Base-by-base conservation (phyloP, 345 rosid species). In the Moricandia moricandioides region DNA sequence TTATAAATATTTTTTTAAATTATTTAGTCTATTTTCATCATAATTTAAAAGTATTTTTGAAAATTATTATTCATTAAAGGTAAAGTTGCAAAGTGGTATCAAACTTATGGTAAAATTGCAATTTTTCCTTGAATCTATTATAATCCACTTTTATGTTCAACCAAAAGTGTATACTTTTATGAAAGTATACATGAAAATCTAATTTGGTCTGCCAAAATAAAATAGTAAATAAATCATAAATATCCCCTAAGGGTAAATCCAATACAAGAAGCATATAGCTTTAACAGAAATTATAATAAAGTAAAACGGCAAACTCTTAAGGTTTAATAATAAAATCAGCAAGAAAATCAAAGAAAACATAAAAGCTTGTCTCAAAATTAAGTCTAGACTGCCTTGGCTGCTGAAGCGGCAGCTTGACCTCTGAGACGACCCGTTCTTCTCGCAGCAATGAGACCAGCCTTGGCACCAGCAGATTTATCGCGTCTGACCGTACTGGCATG, bases 401-500 rank as follows among this genome's bases (percentile, higher is more conserved):
- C 86, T 24, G 82, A 45, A 2, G 78, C 86, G 9, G 92, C 89
- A 26, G 88, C 92, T 70, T 83, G 86, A 72, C 92, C 92, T 74
- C 88, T 76, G 47, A 71, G 88, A 69, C 88, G 86, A 81, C 92
- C 92, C 26, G 88, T 86, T 65, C 90, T 88, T 81, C 88, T 79
- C 0, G 92, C 90, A 45, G 70, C 93, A 80, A 86, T 85, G 37
- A 72, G 93, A 79, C 90, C 93, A 78, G 69, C 85, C 84, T 88
- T 88, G 10, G 81, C 83, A 0, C 90, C 93, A 37, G 90, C 83
- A 51, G 90, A 64, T 4, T 71, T 85, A 82, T 85, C 85, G 1
- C 90, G 86, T 26, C 82, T 79, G 62, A 86, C 89, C 0, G 90
- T 88, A 73, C 90, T 88, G n/a, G 90, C 88, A 56, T 88, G 93